These are phyloP conservation scores for Parvularia atlantis DNA, from an alignment of 78 protist species.

Conservation along the genomic window DNA sequence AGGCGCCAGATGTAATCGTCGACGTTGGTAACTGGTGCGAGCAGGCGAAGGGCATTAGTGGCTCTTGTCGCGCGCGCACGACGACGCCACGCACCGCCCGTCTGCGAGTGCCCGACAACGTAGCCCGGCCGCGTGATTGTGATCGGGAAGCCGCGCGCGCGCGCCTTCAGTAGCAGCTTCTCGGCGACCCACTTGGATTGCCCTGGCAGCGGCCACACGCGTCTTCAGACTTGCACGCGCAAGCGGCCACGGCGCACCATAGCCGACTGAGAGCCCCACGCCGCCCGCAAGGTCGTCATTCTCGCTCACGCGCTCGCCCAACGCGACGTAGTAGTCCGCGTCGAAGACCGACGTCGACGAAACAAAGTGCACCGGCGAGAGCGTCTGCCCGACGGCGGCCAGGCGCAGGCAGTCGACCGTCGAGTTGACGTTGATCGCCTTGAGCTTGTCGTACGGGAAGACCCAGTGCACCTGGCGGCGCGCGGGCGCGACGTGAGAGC, in stretches of 20 bases:
- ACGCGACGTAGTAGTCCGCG: slow-evolving; percentile 9
- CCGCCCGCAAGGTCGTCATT: background rate
- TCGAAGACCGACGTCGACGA: slow-evolving; percentile 65
- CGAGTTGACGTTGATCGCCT: slow-evolving; percentile 48
- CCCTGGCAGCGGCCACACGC: too few relatives aligned
- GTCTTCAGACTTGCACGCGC: too few relatives aligned
- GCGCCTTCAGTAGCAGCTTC: slow-evolving; percentile 2
- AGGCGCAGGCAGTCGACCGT: slow-evolving; percentile 32
- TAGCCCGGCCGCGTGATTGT: slow-evolving; percentile 35
- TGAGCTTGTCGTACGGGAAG: slow-evolving; percentile 47
- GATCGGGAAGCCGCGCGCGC: slow-evolving; percentile 22
- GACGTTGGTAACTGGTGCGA: slow-evolving; percentile 20
- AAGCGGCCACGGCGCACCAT: too few relatives aligned
- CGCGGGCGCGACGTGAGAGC: too few relatives aligned
- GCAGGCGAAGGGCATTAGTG: background rate
- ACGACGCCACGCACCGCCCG: background rate
- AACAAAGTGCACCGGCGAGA: slow-evolving; percentile 36
- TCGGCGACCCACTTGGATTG: slow-evolving; percentile 60
- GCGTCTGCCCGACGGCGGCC: slow-evolving; percentile 9
- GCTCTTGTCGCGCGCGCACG: too few relatives aligned
- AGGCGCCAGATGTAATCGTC: slow-evolving; percentile 59
- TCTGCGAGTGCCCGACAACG: slow-evolving; percentile 20
- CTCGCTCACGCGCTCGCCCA: slow-evolving; percentile 11
- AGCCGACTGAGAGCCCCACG: slow-evolving; percentile 34
- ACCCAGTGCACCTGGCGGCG: slow-evolving; percentile 70